Percentiles rank a stretch among this genome's conserved stretches.
These are phyloP conservation scores for Fusarium drepaniforme DNA, from an alignment of 2,329 filamentous ascomycete species.

Conservation along the genomic window DNA sequence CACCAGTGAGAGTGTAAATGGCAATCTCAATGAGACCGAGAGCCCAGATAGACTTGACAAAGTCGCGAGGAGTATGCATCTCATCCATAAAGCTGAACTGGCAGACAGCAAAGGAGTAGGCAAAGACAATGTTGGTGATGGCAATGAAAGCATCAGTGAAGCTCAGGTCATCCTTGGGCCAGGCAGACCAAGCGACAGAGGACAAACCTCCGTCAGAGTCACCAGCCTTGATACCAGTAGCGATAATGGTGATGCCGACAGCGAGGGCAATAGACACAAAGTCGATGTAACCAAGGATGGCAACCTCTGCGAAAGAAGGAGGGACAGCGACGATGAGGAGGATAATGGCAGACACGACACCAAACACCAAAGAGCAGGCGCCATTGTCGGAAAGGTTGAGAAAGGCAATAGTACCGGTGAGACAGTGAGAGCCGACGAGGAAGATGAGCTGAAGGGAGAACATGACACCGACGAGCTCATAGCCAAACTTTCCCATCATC, in stretches of 20 bases:
- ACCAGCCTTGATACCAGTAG: slow-evolving; percentile 63
- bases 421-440: slow-evolving; percentile 77
- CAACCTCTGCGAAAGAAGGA: slow-evolving; percentile 62
- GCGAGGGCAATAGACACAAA: slow-evolving; percentile 74
- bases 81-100: slow-evolving; percentile 67
- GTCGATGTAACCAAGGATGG: slow-evolving; percentile 63
- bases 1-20: slow-evolving; percentile 76
- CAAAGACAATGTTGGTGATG: slow-evolving; percentile 77
- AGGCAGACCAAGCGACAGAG: slow-evolving; percentile 57
- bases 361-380: slow-evolving; percentile 59
- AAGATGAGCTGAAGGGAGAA: slow-evolving; percentile 76
- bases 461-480: slow-evolving; percentile 71
- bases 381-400: slow-evolving; percentile 71
- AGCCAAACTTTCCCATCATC: slow-evolving; percentile 69
- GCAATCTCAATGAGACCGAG: slow-evolving; percentile 72
- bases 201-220: slow-evolving; percentile 48
- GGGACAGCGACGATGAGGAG: slow-evolving; percentile 60
- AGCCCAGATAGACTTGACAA: slow-evolving; percentile 67
- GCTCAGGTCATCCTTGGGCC: slow-evolving; percentile 58
- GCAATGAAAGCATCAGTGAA: slow-evolving; percentile 70
- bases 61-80: slow-evolving; percentile 63
- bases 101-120: slow-evolving; percentile 70
- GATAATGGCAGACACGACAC: slow-evolving; percentile 59
- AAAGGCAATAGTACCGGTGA: slow-evolving; percentile 78
- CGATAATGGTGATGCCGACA: slow-evolving; percentile 76